phyloP scores from a whole-genome alignment of 2,329 filamentous ascomycete genomes.

The Diaporthe sp. region DNA sequence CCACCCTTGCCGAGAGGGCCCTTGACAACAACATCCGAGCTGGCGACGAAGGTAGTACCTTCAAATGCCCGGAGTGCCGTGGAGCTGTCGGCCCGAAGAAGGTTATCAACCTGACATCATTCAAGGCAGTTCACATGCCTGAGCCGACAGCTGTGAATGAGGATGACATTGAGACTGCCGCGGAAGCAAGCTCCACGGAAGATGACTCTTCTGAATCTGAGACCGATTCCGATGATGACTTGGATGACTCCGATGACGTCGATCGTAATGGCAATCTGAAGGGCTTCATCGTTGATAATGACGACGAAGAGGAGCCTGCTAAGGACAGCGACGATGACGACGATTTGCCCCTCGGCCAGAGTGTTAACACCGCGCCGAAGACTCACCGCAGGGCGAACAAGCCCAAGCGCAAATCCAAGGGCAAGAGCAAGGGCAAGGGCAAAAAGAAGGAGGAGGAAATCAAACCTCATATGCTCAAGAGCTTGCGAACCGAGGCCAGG shows the following conservation, averaged over 20 bases:
- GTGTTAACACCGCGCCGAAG: slow-evolving; percentile 36
- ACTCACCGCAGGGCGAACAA: slow-evolving; percentile 48
- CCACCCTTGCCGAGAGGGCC: slow-evolving; percentile 71
- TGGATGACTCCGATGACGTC: slow-evolving; percentile 45
- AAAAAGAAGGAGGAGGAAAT: too few relatives aligned
- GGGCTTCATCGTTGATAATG: slow-evolving; percentile 62
- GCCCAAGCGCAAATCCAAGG: too few relatives aligned
- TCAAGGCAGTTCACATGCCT: too few relatives aligned
- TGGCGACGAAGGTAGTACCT: slow-evolving; percentile 65
- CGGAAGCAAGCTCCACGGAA: slow-evolving; percentile 24
- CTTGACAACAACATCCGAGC: too few relatives aligned
- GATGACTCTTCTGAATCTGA: slow-evolving; percentile 37
- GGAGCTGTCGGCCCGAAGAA: too few relatives aligned
- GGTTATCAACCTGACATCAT: too few relatives aligned
- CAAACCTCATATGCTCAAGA: too few relatives aligned
- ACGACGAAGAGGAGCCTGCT: slow-evolving; percentile 42
- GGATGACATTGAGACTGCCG: slow-evolving; percentile 34
- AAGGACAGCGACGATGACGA: slow-evolving; percentile 37
- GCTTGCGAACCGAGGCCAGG: too few relatives aligned
- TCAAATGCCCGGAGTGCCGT: too few relatives aligned
- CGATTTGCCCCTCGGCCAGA: slow-evolving; percentile 23
- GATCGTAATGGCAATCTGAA: slow-evolving; percentile 51
- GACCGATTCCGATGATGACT: slow-evolving; percentile 45
- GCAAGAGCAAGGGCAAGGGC: too few relatives aligned
- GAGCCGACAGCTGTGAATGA: too few relatives aligned